Conservation (phyloP, 1,139 yeast genomes). For the Candida sp. region DNA sequence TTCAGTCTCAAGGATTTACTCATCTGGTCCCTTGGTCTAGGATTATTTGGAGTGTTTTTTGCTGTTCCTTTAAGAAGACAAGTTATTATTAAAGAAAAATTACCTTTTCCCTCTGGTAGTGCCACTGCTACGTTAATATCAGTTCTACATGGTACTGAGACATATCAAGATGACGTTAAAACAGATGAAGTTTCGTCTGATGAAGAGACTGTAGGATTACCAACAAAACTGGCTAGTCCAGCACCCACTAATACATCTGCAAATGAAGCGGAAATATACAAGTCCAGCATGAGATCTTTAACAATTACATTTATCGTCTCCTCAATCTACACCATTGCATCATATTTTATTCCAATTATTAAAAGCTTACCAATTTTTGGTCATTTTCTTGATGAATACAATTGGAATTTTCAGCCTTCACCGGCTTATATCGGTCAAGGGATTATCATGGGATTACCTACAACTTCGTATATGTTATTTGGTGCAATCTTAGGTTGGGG, state of each 20-base stretch:
- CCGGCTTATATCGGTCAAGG: slow-evolving; percentile 99
- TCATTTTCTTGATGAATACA: slow-evolving; percentile 46
- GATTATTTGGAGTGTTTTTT: slow-evolving; percentile 92
- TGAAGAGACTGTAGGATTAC: not conserved
- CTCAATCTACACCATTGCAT: slow-evolving; percentile 63
- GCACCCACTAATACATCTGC: not conserved
- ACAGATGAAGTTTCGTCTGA: not conserved
- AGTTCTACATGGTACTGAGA: slow-evolving; percentile 72
- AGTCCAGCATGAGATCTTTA: slow-evolving; percentile 57
- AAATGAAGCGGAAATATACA: slow-evolving; percentile 23
- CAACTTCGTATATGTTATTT: slow-evolving; percentile 86
- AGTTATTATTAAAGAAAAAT: slow-evolving; percentile 78
- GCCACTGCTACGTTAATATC: slow-evolving; percentile 94
- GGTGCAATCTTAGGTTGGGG: slow-evolving; percentile 95
- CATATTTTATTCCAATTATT: slow-evolving; percentile 73
- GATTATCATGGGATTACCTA: slow-evolving; percentile 93
- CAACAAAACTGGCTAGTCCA: not conserved
- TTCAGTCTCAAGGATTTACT: slow-evolving; percentile 51
- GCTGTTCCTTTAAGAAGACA: slow-evolving; percentile 87
- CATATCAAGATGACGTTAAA: slow-evolving; percentile 37
- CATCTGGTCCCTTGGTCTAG: slow-evolving; percentile 82
- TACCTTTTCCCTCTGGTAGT: slow-evolving; percentile 92
- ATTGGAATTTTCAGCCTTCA: slow-evolving; percentile 92
- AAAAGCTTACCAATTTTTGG: slow-evolving; percentile 80
- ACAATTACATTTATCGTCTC: slow-evolving; percentile 63